Evolutionary conservation across 192 early-diverging fungal species (phyloP), one percentile per base, ranked within the genome.

Genomic region (Umbelopsis sp.): DNA sequence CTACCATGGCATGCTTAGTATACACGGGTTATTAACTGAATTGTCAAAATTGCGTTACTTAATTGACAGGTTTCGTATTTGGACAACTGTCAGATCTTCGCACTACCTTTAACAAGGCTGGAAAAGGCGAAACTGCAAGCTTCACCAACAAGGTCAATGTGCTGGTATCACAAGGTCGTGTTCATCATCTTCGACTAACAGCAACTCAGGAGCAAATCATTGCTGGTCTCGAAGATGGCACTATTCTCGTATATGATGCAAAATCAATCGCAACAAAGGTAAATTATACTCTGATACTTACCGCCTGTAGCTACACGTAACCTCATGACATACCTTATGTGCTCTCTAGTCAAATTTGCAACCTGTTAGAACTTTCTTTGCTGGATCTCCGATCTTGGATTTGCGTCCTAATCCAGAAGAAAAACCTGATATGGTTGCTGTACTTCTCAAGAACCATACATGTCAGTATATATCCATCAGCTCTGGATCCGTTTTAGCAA

Each of bases 401-500:
- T 65, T 92, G 65, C 82, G 86, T 10, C 85, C 90, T 41, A 93
- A 93, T 67, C 84, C 88, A 9, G 80, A 80, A 45, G 78, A 75
- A 24, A 66, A 75, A 44, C 81, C 85, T 7, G 80, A 77, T 29
- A 24, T 83, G 1, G 73, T 80, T 8, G 90, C 90, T 8, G 82
- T 91, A 5, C 71, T 90, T 10, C 82, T 88, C 38, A 36, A 65
- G 8, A 70, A 75, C 29, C 24, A 77, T 25, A 32, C 45, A 3
- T 70, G 79, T 34, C 45, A 50, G 21, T 78, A 89, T 6, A 77
- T 87, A 3, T 80, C 84, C 53, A 52, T 82, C 14, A 69, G 66
- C 7, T 65, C 54, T 47, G 71, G 72, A 0, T 70, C 72, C 4
- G 68, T 72, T 9, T 16, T 29, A 2, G 85, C 70, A 2, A 74